Base-by-base conservation (phyloP, 2,329 filamentous ascomycete species). In the Beauveria australis region DNA sequence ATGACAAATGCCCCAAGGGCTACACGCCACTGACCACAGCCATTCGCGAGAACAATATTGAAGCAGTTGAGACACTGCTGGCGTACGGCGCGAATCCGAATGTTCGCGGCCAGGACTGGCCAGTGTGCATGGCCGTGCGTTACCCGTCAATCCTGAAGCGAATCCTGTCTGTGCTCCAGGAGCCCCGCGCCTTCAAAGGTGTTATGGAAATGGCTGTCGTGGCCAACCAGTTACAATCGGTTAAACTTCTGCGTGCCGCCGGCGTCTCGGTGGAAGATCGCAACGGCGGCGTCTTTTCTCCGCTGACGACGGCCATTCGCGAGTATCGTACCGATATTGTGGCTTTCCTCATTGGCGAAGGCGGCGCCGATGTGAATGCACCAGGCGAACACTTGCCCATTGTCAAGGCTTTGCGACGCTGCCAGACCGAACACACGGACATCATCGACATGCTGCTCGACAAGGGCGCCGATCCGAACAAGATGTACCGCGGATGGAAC, bases 271-370 rank as follows among this genome's bases (percentile, higher is more conserved):
- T 89, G 59, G 86, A 89, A 70, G 87, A 88, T 73, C 86, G 86
- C 73, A 89, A 87, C 67, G 86, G 85, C 22, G 87, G 87, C 58
- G 87, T 89, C 53, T 90, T 89, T 74, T 88, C 84, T 0, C 84
- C 85, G 0, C 78, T 89, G 4, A 89, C 86, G 0, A 87, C 84
- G 0, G 84, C 85, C 9, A 83, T 89, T 60, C 83, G 86, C 14
- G 86, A 89, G 70, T 76, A 82, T 28, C 78, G 79, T 65, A 81
- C 79, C 49, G 79, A 81, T 0, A 88, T 89, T 60, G 83, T 87
- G 46, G 71, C 70, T 4, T 89, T 78, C 73, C 78, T 89, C 10
- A 75, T 89, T 61, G 78, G 82, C 53, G 80, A 85, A 63, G 85
- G 80, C 1, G 80, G 79, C 9, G 86, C 86, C 0, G 84, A 89